Percentiles rank a stretch among this genome's conserved stretches.
These are phyloP conservation scores for Pterula multifida DNA, from an alignment of 1,284 basidiomycete species.

Conservation along the genomic window DNA sequence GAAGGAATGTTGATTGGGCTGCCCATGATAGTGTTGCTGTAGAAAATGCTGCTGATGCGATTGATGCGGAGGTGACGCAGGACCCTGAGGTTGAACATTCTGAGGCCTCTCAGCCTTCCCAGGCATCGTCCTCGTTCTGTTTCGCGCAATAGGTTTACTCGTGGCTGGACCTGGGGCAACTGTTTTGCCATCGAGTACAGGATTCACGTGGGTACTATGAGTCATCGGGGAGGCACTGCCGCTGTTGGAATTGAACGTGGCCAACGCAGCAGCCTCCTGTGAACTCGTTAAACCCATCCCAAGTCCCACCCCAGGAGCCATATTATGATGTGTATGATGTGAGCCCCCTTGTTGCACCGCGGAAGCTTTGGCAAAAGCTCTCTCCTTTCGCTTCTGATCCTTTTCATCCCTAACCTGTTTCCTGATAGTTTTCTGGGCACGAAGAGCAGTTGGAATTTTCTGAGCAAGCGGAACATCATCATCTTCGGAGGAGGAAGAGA, in stretches of 20 bases:
- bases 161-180: neutral
- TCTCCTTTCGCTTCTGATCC: slow-evolving; percentile 40
- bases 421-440: slow-evolving; percentile 67
- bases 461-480: slow-evolving; percentile 72
- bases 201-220: neutral
- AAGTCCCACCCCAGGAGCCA: neutral
- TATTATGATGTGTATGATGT: slow-evolving; percentile 1
- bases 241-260: neutral
- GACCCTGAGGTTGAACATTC: neutral
- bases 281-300: neutral
- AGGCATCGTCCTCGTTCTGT: neutral
- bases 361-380: slow-evolving; percentile 19
- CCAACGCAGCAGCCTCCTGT: neutral
- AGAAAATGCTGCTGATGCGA: neutral
- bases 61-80: neutral
- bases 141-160: neutral
- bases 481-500: slow-evolving; percentile 19
- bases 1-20: neutral
- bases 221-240: neutral
- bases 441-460: slow-evolving; percentile 64
- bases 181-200: neutral
- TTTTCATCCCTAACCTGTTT: slow-evolving; percentile 57
- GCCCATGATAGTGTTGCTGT: neutral
- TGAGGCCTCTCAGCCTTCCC: neutral
- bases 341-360: neutral